Base-by-base conservation (phyloP, 257 asterid genomes). In the Gynochthodes officinalis region DNA sequence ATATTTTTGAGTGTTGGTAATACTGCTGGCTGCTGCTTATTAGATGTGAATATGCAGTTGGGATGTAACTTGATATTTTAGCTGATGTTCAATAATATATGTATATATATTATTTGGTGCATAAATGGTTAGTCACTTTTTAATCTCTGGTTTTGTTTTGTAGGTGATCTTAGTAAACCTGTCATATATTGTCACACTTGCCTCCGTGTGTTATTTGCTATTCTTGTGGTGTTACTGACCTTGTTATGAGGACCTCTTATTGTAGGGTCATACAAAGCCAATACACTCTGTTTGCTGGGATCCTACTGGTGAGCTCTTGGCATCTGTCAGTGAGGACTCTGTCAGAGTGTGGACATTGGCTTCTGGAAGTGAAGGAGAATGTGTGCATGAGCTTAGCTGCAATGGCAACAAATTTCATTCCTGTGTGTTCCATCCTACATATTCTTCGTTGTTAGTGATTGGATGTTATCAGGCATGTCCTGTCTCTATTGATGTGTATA, bases 391-490 rank as follows among this genome's bases (percentile, higher is more conserved):
- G 81, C 90, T 91, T 18, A 90, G 90, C 69, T 89, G 95, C 71
- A 89, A 86, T 25, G 99, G 98, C 67, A 91, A 88, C 86, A 87
- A 87, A 60, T 92, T 95, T 80, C 82, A 89, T 73, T 95, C 99
- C 5, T 92, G 97, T 30, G 99, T 85, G 50, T 95, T 95, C 84
- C 99, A 95, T 79, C 99, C 98, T 12, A 77, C 96, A 0, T 89
- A 84, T 79, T 76, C 97, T 7, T 87, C 99, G 6, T 78, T 95
- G 85, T 86, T 95, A 15, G 91, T 95, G 65, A 89, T 95, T 13
- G 99, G 98, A 50, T 94, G 99, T 80, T 91, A 91, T 73, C 97
- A 91, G 99, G 99, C 85, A 88, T 87, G 87, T 79, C 49, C 28
- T 35, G 18, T 32, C 1, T 33, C 5, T n/a, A 4, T 16, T 37